Evolutionary conservation across 306 rosid species (phyloP), one percentile per base, ranked within the genome.

Genomic region (Pueraria montana): DNA sequence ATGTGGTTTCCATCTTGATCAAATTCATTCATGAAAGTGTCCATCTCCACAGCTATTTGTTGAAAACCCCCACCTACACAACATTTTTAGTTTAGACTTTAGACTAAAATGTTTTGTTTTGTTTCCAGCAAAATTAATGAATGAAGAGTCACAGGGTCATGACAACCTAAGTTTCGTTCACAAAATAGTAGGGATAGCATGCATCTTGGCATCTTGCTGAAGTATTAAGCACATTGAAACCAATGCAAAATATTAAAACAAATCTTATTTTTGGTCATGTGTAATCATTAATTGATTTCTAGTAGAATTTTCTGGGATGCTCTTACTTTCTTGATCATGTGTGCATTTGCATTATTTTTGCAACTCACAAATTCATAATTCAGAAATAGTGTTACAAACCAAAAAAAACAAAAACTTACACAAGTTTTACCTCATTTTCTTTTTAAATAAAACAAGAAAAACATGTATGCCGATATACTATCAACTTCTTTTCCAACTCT

Each of bases 1-100:
- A 89, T 70, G 84, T 89, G 94, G 62, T 89, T 91, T 64, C 74
- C 91, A 82, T 89, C 90, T 68, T 64, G 79, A 80, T 91, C 92
- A 80, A 87, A 84, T 69, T 84, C 94, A 61, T 91, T 91, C 92
- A 63, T 84, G 85, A 8, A 87, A 34, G 91, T 87, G 74, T 87
- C 90, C 14, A 91, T 85, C 80, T 87, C 92, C 59, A 89, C 86
- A 26, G 87, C 90, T 36, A 89, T 7, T 49, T 91, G 94, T 79
- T 27, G 82, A 75, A 85, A 58, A 69, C 3, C 43, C 0, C 84
- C 91, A 79, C 84, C 92, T 91, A 49, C 74, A 73, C 36, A 58
- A 66, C 16, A 78, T 42, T 75, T 68, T 40, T 21, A 21, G 67
- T 42, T 68, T 18, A 38, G 10, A 38, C 73, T 18, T 40, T 30